A percentile compares a stretch with the other conserved stretches of the same genome.
Conservation (phyloP, 495 filamentous ascomycete genomes). For the Penicillium coprophilum region DNA sequence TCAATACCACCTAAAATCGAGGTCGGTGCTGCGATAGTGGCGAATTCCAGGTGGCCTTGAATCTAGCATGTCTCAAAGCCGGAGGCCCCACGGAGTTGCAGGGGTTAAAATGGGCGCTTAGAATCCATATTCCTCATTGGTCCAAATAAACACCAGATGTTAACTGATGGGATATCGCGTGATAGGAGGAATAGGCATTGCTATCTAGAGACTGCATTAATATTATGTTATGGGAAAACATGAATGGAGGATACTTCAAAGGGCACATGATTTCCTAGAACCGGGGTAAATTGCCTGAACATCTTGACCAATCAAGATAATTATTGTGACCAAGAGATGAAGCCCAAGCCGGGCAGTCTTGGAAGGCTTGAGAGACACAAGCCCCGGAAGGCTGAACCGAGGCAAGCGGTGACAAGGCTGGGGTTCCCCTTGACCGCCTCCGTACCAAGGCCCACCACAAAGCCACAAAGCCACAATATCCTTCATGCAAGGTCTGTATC, state of each 20-base stretch:
- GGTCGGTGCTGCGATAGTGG: conserved; percentile 5
- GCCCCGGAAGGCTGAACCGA: not conserved
- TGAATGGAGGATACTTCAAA: not conserved
- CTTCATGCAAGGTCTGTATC: too few species aligned
- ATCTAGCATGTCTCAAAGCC: conserved; percentile 4
- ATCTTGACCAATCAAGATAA: not conserved
- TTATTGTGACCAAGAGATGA: not conserved
- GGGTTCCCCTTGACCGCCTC: too few species aligned
- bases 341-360: not conserved
- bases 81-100: conserved; percentile 9
- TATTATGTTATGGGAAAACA: not conserved
- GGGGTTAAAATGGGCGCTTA: not conserved
- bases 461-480: not conserved
- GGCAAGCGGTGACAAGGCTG: not conserved
- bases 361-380: not conserved
- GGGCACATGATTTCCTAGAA: not conserved
- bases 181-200: not conserved
- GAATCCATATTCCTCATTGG: not conserved
- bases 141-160: not conserved
- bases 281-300: not conserved
- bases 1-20: not conserved
- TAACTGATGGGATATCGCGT: not conserved
- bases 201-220: not conserved
- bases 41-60: conserved; percentile 2
- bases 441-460: not conserved